Conservation (phyloP, 2,329 filamentous ascomycete species). For the Alternaria sp. region DNA sequence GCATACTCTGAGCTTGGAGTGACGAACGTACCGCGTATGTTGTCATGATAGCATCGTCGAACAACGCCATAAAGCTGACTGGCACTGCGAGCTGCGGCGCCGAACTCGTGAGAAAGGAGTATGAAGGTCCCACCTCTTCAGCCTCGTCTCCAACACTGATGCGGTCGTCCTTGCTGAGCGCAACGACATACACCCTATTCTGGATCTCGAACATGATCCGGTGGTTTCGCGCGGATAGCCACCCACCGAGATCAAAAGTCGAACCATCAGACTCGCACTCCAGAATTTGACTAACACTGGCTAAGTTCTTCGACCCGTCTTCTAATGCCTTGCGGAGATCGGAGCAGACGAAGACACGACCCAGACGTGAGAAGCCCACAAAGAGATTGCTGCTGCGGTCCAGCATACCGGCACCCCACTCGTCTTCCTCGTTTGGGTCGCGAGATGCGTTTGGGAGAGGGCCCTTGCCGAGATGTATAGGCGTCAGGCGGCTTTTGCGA, state of each 20-base stretch:
- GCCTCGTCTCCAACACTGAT: background rate
- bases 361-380: conserved; percentile 6
- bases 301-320: background rate
- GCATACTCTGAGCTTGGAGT: background rate
- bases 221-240: conserved; percentile 5
- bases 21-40: conserved; percentile 1
- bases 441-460: background rate
- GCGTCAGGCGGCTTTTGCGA: conserved; percentile 2
- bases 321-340: conserved; percentile 8
- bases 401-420: conserved; percentile 14
- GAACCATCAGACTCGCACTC: conserved; percentile 8
- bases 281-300: conserved; percentile 1
- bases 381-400: conserved; percentile 11
- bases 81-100: conserved; percentile 1
- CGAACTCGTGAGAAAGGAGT: background rate
- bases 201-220: conserved; percentile 8
- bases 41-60: conserved; percentile 10
- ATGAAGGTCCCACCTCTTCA: background rate
- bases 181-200: conserved; percentile 1
- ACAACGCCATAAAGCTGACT: conserved; percentile 9
- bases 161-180: background rate
- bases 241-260: background rate
- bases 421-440: conserved; percentile 2
- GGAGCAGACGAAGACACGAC: conserved; percentile 4
- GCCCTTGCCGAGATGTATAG: background rate